phyloP scores from a whole-genome alignment of 192 early-diverging fungal species.

The Chytriomyces sp. region DNA sequence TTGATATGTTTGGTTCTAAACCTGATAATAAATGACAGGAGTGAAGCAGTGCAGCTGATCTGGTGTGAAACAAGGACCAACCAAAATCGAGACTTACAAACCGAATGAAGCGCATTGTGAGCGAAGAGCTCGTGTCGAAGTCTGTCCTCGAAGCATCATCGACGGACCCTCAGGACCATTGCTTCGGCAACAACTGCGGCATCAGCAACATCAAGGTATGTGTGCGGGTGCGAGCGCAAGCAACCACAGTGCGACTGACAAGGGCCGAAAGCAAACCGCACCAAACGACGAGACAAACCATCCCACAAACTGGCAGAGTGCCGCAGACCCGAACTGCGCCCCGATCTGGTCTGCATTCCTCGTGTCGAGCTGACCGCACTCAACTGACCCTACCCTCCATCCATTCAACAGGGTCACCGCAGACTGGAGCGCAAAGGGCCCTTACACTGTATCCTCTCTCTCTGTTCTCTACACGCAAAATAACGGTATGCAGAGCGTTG shows the following conservation, averaged over 20 bases:
- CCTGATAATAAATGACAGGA: no score
- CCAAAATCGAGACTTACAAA: no score
- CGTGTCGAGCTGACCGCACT: no score
- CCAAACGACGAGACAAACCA: not conserved
- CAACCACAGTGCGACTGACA: no score
- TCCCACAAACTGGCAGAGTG: not conserved
- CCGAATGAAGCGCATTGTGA: not conserved
- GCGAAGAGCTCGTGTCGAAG: not conserved
- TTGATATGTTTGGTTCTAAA: no score
- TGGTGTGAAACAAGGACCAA: no score
- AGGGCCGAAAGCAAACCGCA: not conserved
- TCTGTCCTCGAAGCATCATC: not conserved
- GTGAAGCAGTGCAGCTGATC: no score
- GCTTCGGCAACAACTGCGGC: not conserved
- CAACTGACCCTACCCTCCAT: no score
- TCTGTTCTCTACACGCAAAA: not conserved
- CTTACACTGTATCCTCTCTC: not conserved
- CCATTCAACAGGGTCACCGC: constrained; percentile 1
- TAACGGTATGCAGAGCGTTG: not conserved
- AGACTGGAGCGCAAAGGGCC: not conserved
- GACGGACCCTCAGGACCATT: not conserved
- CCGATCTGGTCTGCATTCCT: not conserved
- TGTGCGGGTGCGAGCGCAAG: no score
- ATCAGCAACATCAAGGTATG: not conserved
- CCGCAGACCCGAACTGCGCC: not conserved